Base-by-base conservation (phyloP, 345 rosid genomes). In the Capsella bursapastoris region DNA sequence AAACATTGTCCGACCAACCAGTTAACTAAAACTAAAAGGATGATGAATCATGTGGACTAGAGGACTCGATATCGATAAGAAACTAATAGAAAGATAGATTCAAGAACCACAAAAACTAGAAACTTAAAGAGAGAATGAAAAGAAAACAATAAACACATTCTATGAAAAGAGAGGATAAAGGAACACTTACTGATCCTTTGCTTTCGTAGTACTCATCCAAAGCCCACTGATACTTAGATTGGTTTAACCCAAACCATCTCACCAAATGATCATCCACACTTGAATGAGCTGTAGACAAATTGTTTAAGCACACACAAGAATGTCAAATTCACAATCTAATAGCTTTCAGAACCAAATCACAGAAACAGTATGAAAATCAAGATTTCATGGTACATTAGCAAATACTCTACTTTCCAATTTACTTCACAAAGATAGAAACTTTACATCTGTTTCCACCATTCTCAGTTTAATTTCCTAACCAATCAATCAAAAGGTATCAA, bases 211-310 rank as follows among this genome's bases (percentile, higher is more conserved):
- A 96, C 84, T 90, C 93, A 51, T 96, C 98, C 81, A 96, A 68
- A 34, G 98, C 99, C 99, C 99, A 96, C 53, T 96, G 99, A 57
- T 92, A 96, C 88, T 90, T 96, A 11, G 99, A 96, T 73, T 90
- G 99, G 82, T 96, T 85, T 79, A 96, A 87, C 32, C 99, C 99
- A 74, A 92, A 89, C 99, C 99, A 96, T n/a, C 93, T 89, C 11
- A 97, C 96, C 86, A 96, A 76, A 82, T 90, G 90, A 61, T 90
- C 98, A 82, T 96, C 99, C 85, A 96, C 85, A 67, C 97, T 89
- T 43, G 98, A 90, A 88, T 92, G 97, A 43, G 96, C 99, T 96
- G 82, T 79, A 71, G 2, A 0, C 47, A 67, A 73, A 60, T 22
- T 2, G 12, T 18, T 40, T 4, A 50, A 50, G 3, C 8, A 63